phyloP scores from a whole-genome alignment of 495 filamentous ascomycete genomes.

The Penicillium manginii region DNA sequence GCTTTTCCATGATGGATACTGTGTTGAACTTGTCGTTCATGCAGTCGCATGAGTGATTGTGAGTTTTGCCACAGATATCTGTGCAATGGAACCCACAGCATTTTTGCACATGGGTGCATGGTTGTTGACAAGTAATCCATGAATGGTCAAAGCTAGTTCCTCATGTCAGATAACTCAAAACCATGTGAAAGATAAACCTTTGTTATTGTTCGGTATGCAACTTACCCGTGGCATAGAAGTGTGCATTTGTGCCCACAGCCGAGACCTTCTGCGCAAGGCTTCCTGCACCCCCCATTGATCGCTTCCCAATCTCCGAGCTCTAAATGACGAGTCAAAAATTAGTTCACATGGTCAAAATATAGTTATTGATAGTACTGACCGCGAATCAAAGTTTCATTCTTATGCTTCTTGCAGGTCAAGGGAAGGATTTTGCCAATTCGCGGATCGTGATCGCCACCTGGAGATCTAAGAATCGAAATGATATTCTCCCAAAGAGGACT shows the following conservation, averaged over 20 bases:
- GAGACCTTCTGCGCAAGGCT: slow-evolving; percentile 35
- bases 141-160: slow-evolving; percentile 9
- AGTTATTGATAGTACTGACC: slow-evolving; percentile 23
- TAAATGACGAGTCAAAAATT: slow-evolving; percentile 6
- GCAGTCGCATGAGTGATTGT: slow-evolving; percentile 18
- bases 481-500: slow-evolving; percentile 44
- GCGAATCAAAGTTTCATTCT: slow-evolving; percentile 32
- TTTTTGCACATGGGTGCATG: slow-evolving; percentile 5
- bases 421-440: slow-evolving; percentile 43
- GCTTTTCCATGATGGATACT: background rate
- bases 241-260: slow-evolving; percentile 46
- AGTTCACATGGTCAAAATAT: background rate
- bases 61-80: slow-evolving; percentile 8
- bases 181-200: background rate
- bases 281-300: slow-evolving; percentile 53
- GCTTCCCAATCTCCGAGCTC: slow-evolving; percentile 53
- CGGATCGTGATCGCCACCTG: slow-evolving; percentile 9
- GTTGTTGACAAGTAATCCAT: slow-evolving; percentile 7
- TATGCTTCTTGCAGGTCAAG: slow-evolving; percentile 46
- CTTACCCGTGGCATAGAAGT: slow-evolving; percentile 45
- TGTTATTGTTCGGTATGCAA: background rate
- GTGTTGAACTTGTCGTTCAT: background rate
- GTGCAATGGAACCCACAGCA: slow-evolving; percentile 14
- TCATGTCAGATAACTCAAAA: background rate
- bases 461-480: slow-evolving; percentile 33